Evolutionary conservation across 805 yeast species (phyloP), one percentile per base, ranked within the genome.

Genomic region (Pichia rugopelliculosa): DNA sequence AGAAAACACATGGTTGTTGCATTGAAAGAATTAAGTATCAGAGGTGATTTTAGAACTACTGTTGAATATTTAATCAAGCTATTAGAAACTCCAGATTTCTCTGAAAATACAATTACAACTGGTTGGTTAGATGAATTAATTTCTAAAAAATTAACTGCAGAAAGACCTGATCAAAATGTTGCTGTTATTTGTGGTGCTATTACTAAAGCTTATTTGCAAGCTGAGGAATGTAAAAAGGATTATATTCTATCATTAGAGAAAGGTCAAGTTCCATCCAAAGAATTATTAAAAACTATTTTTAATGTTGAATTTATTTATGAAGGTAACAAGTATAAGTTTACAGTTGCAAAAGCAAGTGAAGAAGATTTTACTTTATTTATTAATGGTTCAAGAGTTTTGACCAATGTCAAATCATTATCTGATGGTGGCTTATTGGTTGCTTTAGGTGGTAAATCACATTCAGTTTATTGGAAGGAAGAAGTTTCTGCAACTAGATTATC

Each of bases 1-100:
- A 86, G 99, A 73, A 90, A 93, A 68, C 96, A 95, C 62, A 93
- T 93, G 99, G 96, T 93, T 54, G 98, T 93, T 48, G 99, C 99
- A 0, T 75, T 93, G 66, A 93, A 91, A 67, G 99, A 93, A 69
- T 79, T 93, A 58, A 84, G 95, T 47, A 93, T 93, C 59, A 82
- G 99, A 69, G 99, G 99, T 77, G 99, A 93, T 62, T 93, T 93
- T 76, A 80, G 96, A 69, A 93, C 99, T 26, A 93, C 99, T 15
- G 96, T 91, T 54, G 99, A 93, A 70, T 93, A 93, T 64, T 77
- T 93, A 62, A 93, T 95, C 69, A 91, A 91, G 67, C 76, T 93
- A 57, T 76, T 93, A 60, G 98, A 93, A 71, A 90, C 99, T 22
- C 93, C 96, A 47, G 99, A 86, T 64, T 93, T 93, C 59, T 97